Evolutionary conservation across 2,329 filamentous ascomycete species (phyloP).

Genomic region (Aspergillus novoparasiticus): DNA sequence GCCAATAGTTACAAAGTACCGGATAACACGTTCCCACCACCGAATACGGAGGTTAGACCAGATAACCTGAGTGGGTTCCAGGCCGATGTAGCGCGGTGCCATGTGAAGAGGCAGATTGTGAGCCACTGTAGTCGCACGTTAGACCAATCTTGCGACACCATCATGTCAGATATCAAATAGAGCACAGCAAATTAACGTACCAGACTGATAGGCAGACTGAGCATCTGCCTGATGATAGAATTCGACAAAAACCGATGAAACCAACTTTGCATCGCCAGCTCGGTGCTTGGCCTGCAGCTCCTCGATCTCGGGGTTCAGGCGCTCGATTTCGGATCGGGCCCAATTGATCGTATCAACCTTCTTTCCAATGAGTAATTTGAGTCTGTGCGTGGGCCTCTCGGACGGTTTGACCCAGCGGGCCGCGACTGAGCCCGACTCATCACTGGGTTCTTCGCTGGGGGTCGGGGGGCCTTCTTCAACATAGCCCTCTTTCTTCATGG

Average conservation of each 20-base stretch:
- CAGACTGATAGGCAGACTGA: constrained; percentile 80
- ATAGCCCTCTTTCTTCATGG: constrained; percentile 59
- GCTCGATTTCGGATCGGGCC: constrained; percentile 76
- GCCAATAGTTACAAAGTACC: constrained; percentile 68
- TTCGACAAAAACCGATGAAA: constrained; percentile 86
- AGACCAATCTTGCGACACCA: neutral
- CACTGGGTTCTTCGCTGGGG: constrained; percentile 56
- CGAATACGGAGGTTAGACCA: constrained; percentile 83
- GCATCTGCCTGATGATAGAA: constrained; percentile 81
- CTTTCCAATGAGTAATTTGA: constrained; percentile 73
- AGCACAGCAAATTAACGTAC: constrained; percentile 19
- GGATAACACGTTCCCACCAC: constrained; percentile 82
- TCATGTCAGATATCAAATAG: neutral
- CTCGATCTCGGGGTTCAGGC: constrained; percentile 72
- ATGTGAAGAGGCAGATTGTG: constrained; percentile 88
- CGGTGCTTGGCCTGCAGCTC: constrained; percentile 68
- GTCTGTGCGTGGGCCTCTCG: constrained; percentile 74
- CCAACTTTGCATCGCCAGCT: constrained; percentile 63
- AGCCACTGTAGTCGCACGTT: constrained; percentile 54
- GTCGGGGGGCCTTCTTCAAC: constrained; percentile 38
- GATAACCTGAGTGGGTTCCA: constrained; percentile 78
- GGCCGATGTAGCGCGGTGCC: constrained; percentile 79
- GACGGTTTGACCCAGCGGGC: constrained; percentile 73
- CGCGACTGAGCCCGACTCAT: constrained; percentile 70
- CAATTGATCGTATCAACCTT: constrained; percentile 96